Evolutionary conservation across 495 filamentous ascomycete species (phyloP).

Genomic region (Daldinia bambusicola): DNA sequence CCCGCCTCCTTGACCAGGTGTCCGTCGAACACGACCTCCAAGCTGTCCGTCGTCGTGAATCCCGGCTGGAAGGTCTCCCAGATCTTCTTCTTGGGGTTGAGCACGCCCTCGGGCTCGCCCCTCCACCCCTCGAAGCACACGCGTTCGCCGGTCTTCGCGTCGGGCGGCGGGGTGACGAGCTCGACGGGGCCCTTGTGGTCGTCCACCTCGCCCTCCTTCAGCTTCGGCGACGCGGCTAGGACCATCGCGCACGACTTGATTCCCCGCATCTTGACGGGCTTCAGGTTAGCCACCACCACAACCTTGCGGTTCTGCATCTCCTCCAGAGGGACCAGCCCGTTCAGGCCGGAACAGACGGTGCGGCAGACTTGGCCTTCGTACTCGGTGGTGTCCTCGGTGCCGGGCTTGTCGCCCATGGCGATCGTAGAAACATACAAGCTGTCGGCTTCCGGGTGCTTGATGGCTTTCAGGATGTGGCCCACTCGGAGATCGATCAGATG

Average conservation of each 20-base stretch:
- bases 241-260: constrained; percentile 98
- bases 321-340: constrained; percentile 88
- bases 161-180: constrained; percentile 86
- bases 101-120: constrained; percentile 87
- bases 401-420: constrained; percentile 87
- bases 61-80: constrained; percentile 97
- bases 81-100: constrained; percentile 99
- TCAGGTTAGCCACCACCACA: constrained; percentile 94
- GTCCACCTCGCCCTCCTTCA: constrained; percentile 81
- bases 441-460: constrained; percentile 96
- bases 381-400: constrained; percentile 85
- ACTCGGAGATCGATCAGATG: constrained; percentile 92
- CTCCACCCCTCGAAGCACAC: constrained; percentile 94
- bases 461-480: constrained; percentile 94
- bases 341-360: constrained; percentile 95
- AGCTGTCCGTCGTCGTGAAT: constrained; percentile 81
- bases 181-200: constrained; percentile 91
- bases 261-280: constrained; percentile 98
- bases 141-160: constrained; percentile 80
- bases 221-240: constrained; percentile 85
- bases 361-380: constrained; percentile 88
- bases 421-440: constrained; percentile 97
- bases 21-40: constrained; percentile 75
- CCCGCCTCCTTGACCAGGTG: constrained; percentile 59
- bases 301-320: constrained; percentile 98